These are phyloP conservation scores for Aureobasidium sp. DNA, from an alignment of 2,329 filamentous ascomycete species.

Conservation along the genomic window DNA sequence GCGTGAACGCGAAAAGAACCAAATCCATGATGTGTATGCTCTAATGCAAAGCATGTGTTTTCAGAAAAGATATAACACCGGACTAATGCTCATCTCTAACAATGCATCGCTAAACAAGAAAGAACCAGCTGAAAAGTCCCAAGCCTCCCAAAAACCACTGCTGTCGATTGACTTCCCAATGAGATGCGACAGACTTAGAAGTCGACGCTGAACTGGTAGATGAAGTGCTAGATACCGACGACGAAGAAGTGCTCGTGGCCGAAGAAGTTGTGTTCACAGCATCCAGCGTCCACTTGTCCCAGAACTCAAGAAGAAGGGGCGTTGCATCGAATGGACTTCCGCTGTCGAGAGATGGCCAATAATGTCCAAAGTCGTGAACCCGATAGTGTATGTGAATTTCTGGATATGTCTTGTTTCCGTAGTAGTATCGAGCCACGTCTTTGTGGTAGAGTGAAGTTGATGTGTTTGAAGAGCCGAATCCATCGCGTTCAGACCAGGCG, in stretches of 20 bases:
- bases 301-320: constrained; percentile 22
- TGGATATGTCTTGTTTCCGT: constrained; percentile 16
- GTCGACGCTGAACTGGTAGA: not conserved
- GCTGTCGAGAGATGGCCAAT: constrained; percentile 33
- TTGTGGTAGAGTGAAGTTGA: constrained; percentile 25
- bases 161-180: not conserved
- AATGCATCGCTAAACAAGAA: not conserved
- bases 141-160: not conserved
- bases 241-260: not conserved
- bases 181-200: not conserved
- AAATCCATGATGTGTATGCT: not conserved
- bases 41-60: not conserved
- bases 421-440: constrained; percentile 27
- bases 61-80: not conserved
- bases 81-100: not conserved
- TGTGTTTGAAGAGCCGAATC: constrained; percentile 22
- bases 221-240: not conserved
- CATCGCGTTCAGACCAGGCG: constrained; percentile 34
- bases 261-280: not conserved
- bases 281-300: constrained; percentile 20
- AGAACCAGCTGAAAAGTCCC: not conserved
- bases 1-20: not conserved
- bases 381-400: constrained; percentile 35
- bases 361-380: constrained; percentile 33
- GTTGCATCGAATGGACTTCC: constrained; percentile 20